Conservation (phyloP, 1,139 yeast genomes). For the Diutina rugosa region DNA sequence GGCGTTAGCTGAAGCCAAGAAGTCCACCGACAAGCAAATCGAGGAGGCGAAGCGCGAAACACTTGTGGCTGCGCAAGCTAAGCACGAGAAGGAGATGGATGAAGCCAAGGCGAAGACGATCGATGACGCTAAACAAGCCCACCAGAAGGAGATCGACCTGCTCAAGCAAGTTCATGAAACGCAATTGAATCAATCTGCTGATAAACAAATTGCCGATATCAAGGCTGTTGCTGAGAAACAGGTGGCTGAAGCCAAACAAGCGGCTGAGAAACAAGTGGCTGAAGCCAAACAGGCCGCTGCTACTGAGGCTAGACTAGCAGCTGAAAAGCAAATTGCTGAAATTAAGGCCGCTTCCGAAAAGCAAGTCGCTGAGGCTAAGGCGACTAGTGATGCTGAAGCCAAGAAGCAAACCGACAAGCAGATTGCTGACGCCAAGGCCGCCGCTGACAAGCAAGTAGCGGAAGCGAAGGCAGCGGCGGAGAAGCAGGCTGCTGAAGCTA, state of each 20-base stretch:
- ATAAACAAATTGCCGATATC: neutral
- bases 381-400: neutral
- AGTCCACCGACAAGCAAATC: neutral
- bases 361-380: neutral
- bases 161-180: neutral
- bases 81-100: neutral
- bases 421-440: neutral
- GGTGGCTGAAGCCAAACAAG: neutral
- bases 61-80: neutral
- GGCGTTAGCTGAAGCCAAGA: conserved; percentile 3
- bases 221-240: neutral
- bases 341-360: neutral
- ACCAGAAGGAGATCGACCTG: conserved; percentile 12
- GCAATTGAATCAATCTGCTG: neutral
- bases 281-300: neutral
- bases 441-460: neutral
- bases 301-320: neutral
- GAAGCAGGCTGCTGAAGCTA: neutral
- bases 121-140: neutral
- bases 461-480: neutral
- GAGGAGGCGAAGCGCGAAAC: neutral
- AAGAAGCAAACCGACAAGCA: neutral
- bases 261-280: neutral
- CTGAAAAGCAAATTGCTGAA: neutral
- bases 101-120: neutral